Evolutionary conservation across 495 filamentous ascomycete species (phyloP), one percentile per base, ranked within the genome.

Genomic region (Hypoxylon trugodes): DNA sequence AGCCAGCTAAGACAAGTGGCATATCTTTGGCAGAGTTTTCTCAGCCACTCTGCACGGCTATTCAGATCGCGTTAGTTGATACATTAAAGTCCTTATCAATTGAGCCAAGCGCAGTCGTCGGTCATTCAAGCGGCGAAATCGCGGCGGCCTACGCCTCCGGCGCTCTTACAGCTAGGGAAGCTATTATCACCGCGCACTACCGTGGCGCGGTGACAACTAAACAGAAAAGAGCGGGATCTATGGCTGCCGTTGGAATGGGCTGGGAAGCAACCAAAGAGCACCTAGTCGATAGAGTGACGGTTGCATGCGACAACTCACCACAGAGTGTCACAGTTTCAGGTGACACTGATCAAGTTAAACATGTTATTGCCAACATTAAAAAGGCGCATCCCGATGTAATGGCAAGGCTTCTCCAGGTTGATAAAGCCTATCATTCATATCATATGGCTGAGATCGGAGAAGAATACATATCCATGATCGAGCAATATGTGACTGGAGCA

Each of bases 51-150:
- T 84, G 74, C 30, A 79, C 77, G 1, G 74, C 74, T 45, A 38
- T 82, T 4, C 78, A 83, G 51, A 61, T 83, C 10, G 79, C 77
- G 2, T 43, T 88, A 5, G 80, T 86, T 0, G 75, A 82, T 13
- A 66, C 86, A 1, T 66, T 87, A 3, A 45, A 51, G 1, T 72
- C 69, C 5, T 82, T 76, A 74, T 74, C 74, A 22, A 72, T 88
- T 15, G 48, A 46, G 0, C 79, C 83, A 0, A 58, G 57, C 13
- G 71, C 71, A 8, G 70, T 73, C 1, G 66, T 74, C 8, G 77
- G 78, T 1, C 78, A 81, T 37, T 77, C 74, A 0, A 73, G 69
- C n/a, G 77, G 78, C 8, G 78, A 81, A 43, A 74, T 79, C 9
- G 77, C 74, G 0, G 77, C 74, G 0, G 76, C 76, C 0, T 81